A percentile compares a stretch with the other conserved stretches of the same genome.
These are phyloP conservation scores for Microbotryum violaceum DNA, from an alignment of 1,284 basidiomycete genomes.

Conservation along the genomic window DNA sequence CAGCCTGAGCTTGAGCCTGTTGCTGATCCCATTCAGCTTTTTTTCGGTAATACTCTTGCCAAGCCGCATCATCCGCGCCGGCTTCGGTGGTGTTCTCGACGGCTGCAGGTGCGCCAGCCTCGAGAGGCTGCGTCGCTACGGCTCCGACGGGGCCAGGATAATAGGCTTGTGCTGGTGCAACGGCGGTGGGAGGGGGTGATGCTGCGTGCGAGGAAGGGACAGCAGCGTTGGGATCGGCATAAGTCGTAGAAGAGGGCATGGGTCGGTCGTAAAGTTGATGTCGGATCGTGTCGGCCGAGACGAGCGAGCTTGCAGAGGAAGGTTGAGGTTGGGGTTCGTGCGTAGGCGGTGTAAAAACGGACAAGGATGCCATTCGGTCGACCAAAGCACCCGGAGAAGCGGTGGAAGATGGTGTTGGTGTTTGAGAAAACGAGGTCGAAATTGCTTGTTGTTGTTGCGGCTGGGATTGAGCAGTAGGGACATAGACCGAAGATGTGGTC, in stretches of 20 bases:
- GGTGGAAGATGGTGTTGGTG: too few relatives aligned
- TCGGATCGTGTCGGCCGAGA: too few relatives aligned
- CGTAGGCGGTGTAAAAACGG: too few relatives aligned
- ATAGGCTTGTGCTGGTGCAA: not conserved
- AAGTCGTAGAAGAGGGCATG: too few relatives aligned
- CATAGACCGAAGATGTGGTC: not conserved
- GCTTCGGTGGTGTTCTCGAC: not conserved
- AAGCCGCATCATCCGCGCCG: not conserved
- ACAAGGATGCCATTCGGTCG: too few relatives aligned
- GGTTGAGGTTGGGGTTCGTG: not conserved
- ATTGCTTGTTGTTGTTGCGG: not conserved
- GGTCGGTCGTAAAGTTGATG: too few relatives aligned
- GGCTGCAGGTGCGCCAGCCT: not conserved
- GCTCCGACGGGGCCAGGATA: not conserved
- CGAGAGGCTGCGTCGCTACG: not conserved
- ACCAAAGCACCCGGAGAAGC: too few relatives aligned
- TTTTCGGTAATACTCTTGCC: conserved; percentile 3
- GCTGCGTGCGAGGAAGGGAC: not conserved
- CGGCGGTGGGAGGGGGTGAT: not conserved
- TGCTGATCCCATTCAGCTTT: not conserved
- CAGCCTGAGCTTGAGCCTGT: too few relatives aligned
- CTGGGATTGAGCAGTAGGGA: not conserved
- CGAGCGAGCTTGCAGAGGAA: too few relatives aligned
- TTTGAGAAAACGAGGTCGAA: not conserved
- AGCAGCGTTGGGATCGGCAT: not conserved